Evolutionary conservation across 768 basidiomycete species (phyloP).

Genomic region (Tylopilus intermedius): DNA sequence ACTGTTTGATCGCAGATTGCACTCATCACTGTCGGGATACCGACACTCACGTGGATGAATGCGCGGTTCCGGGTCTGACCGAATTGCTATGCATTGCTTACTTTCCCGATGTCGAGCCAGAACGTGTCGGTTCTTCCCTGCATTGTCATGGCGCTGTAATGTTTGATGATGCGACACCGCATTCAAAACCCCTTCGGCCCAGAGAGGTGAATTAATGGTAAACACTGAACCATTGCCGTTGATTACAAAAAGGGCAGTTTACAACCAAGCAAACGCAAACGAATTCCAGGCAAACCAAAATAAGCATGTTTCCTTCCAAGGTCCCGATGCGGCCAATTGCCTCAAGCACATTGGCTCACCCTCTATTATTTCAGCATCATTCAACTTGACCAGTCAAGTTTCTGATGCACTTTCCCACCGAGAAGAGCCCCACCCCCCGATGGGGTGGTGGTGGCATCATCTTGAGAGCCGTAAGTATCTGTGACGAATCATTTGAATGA

Average conservation of each 20-base stretch:
- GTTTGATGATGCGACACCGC: background rate
- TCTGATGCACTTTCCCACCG: slow-evolving; percentile 6
- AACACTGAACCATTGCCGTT: background rate
- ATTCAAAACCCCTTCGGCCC: background rate
- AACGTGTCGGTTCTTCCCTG: no score
- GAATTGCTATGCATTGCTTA: background rate
- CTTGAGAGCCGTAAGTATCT: background rate
- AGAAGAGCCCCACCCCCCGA: slow-evolving; percentile 9
- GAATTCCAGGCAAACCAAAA: no score
- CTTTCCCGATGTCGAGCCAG: background rate
- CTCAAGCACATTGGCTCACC: background rate
- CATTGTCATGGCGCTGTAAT: background rate
- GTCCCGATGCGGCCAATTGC: background rate
- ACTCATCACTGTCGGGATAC: background rate
- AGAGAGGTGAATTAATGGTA: background rate
- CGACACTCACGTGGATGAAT: background rate
- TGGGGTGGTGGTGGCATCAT: background rate
- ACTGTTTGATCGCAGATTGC: background rate
- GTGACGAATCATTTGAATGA: background rate
- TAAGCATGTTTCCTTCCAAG: background rate
- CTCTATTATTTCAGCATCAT: background rate
- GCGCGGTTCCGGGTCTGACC: background rate
- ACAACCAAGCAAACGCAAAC: background rate
- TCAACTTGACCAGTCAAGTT: slow-evolving; percentile 1
- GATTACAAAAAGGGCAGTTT: background rate